Conservation (phyloP, 2,329 filamentous ascomycete genomes). For the Pseudogymnoascus verrucosus region DNA sequence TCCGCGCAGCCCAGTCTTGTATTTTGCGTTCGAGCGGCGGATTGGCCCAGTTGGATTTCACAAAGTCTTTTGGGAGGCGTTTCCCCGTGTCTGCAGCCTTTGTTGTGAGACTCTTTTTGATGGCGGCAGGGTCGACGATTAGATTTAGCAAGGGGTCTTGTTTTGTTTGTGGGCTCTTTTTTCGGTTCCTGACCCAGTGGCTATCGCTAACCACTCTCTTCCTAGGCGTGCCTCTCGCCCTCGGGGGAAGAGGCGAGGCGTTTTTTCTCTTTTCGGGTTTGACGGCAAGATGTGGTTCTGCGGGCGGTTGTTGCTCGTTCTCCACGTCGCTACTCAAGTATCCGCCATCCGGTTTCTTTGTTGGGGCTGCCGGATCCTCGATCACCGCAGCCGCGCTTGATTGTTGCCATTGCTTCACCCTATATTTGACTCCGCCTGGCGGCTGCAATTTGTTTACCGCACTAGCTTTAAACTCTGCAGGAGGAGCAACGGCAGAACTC, state of each 20-base stretch:
- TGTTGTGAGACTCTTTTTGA: background rate
- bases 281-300: background rate
- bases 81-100: background rate
- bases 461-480: slow-evolving; percentile 40
- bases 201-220: slow-evolving; percentile 91
- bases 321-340: background rate
- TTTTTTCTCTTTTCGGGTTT: slow-evolving; percentile 11
- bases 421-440: slow-evolving; percentile 63
- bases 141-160: background rate
- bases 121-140: background rate
- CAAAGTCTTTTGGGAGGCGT: slow-evolving; percentile 30
- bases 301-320: background rate
- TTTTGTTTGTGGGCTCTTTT: slow-evolving; percentile 11
- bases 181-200: slow-evolving; percentile 63
- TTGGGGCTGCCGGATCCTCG: slow-evolving; percentile 41
- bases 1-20: slow-evolving; percentile 47
- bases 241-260: background rate
- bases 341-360: slow-evolving; percentile 45
- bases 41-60: slow-evolving; percentile 45
- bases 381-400: slow-evolving; percentile 59
- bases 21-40: slow-evolving; percentile 52
- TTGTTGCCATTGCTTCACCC: slow-evolving; percentile 80
- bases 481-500: slow-evolving; percentile 44
- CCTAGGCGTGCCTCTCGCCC: slow-evolving; percentile 46
- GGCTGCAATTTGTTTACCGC: slow-evolving; percentile 51